Evolutionary conservation across 1,139 yeast species (phyloP), one percentile per base, ranked within the genome.

Genomic region (Blastobotrys malaysiensis): DNA sequence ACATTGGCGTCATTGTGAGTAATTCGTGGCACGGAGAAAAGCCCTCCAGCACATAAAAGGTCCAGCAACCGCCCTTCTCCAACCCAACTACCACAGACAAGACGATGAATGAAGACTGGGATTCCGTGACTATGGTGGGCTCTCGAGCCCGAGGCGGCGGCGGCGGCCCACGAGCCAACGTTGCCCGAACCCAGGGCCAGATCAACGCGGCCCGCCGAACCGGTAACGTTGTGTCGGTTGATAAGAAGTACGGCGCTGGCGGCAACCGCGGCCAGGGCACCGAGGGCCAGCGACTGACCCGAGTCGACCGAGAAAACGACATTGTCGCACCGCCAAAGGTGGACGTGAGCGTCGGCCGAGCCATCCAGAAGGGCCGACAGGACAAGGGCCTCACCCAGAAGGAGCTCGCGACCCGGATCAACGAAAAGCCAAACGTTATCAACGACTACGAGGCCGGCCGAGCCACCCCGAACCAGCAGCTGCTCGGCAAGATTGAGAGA

Each of bases 361-460:
- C 95, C 54, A 90, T 93, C 65, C 81, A 84, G 58, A 78, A 84
- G 70, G 97, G 88, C 46, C 86, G 99, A 76, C 86, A 84, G 67
- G 97, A 88, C 60, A 90, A 90, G 80, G 82, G 82, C 66, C 70
- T 90, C 68, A 87, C 97, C 9, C 99, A 93, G 74, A 93, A 93
- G 79, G 99, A 93, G 64, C 80, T 93, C 67, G 99, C 99, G 65
- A 89, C 97, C 59, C 87, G 85, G 72, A 82, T 93, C 69, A 91
- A 90, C 71, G 99, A 93, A 76, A 93, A 93, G 77, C 97, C 98
- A 57, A 89, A 86, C 62, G 88, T 93, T 58, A 84, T 93, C 67
- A 91, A 90, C 74, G 99, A 93, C 69, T 93, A 93, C 74, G 99
- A 93, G 76, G 90, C 96, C 54, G 98, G 97, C 56, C 83, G 96